Evolutionary conservation across 306 rosid genomes (phyloP), one percentile per base, ranked within the genome.

Genomic region (Gynostemma pentaphyllum): DNA sequence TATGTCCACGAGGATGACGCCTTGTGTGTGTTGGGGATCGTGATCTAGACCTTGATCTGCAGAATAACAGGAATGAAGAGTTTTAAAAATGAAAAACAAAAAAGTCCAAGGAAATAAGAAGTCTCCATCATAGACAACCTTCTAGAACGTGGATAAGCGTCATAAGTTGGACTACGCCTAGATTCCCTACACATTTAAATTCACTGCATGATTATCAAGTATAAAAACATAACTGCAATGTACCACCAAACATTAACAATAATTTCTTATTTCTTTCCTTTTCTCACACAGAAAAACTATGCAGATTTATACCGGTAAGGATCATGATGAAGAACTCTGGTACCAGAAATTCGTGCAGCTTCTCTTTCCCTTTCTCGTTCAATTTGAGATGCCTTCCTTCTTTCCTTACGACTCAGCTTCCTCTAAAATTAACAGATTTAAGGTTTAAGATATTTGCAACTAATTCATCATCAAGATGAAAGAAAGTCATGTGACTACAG

Each of bases 311-410:
- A 92, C 99, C 97, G 84, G 78, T 88, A 92, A 12, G 99, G 99
- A 72, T 92, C 99, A 70, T 88, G 88, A 62, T 92, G 99, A 68
- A 82, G 84, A 62, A 81, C 85, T 65, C 87, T 80, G 66, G 76
- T 68, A 79, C 98, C 98, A 69, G 85, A 76, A 45, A 49, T 62
- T 54, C 90, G 68, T 37, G 83, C 83, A 71, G 88, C 79, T 67
- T 92, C 97, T 78, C 99, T 87, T 75, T 88, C 99, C 70, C 88
- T 86, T 76, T 88, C 99, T 76, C 97, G 87, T 75, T 86, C 99
- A 72, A 88, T 76, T 74, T 88, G 99, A 82, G 99, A 92, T 68
- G 82, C 95, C 75, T 92, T 92, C 74, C 99, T 86, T 72, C 99
- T 81, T 68, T 92, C 99, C 81, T 92, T 88, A 19, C 99, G 96